phyloP scores from a whole-genome alignment of 345 rosid species.

The Eucalyptus urophylla region DNA sequence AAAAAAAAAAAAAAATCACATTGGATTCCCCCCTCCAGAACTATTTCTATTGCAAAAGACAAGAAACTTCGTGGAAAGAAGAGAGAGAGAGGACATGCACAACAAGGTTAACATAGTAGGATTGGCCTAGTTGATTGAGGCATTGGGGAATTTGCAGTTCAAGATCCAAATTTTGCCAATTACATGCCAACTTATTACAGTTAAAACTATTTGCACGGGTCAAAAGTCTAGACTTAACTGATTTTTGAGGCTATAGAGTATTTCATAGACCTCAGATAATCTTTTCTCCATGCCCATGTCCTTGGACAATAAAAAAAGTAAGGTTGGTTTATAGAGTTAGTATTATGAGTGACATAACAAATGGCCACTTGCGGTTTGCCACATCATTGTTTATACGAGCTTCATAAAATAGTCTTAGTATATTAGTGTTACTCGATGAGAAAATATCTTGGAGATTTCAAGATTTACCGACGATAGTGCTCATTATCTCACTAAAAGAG shows the following conservation, averaged over 20 bases:
- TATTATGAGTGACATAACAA: neutral
- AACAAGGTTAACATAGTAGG: neutral
- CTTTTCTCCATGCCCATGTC: neutral
- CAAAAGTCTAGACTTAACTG: neutral
- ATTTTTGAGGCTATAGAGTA: neutral
- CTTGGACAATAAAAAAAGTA: neutral
- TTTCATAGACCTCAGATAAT: neutral
- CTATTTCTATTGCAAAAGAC: neutral
- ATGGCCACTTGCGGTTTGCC: neutral
- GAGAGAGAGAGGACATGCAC: neutral
- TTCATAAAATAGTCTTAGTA: neutral
- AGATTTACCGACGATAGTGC: neutral
- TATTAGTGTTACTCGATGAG: neutral
- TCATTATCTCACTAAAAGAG: neutral
- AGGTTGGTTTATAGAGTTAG: neutral
- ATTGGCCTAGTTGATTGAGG: neutral
- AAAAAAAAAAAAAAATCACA: neutral
- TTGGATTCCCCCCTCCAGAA: neutral
- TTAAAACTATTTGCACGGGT: neutral
- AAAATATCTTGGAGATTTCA: neutral
- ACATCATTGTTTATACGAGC: neutral
- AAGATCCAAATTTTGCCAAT: neutral
- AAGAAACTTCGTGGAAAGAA: neutral
- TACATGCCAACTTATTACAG: neutral
- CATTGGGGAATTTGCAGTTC: neutral